Percentiles rank a stretch among this genome's conserved stretches.
These are phyloP conservation scores for Pelargonium nanum DNA, from an alignment of 345 rosid species.

Conservation along the genomic window DNA sequence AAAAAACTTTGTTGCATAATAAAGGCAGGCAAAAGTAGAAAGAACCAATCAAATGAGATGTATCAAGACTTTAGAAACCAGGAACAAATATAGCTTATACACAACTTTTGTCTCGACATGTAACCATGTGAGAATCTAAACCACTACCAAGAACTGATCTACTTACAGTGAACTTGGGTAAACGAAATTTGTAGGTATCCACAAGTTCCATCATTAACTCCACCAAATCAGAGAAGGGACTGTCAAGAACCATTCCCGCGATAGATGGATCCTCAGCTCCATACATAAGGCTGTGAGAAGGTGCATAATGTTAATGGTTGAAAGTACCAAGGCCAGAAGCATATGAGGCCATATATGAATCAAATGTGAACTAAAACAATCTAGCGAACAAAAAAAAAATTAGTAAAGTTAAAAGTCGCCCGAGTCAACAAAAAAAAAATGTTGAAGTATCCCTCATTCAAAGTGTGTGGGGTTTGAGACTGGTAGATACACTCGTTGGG, in stretches of 20 bases:
- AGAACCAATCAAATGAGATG: no score
- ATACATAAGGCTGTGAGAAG: conserved; percentile 64
- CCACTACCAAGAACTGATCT: not conserved
- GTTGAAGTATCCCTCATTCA: no score
- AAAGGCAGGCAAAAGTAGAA: no score
- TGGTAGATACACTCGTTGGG: no score
- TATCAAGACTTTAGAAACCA: not conserved
- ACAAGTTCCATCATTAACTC: conserved; percentile 92
- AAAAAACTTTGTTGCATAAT: no score
- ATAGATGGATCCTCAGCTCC: conserved; percentile 93
- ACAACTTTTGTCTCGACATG: not conserved
- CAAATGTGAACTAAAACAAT: not conserved
- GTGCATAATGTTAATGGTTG: conserved; percentile 8
- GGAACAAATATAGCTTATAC: not conserved
- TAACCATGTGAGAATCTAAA: not conserved
- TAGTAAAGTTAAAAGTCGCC: not conserved
- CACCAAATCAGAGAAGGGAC: conserved; percentile 86
- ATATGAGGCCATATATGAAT: not conserved
- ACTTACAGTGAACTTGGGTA: conserved; percentile 88
- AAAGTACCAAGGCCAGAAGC: conserved; percentile 4
- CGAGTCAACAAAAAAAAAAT: not conserved
- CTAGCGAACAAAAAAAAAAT: not conserved
- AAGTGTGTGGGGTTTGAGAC: no score
- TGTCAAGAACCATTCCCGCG: conserved; percentile 91
- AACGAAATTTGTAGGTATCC: conserved; percentile 65